These are phyloP conservation scores for Vitis hybrid DNA, from an alignment of 177 flowering plant genomes.

Conservation along the genomic window DNA sequence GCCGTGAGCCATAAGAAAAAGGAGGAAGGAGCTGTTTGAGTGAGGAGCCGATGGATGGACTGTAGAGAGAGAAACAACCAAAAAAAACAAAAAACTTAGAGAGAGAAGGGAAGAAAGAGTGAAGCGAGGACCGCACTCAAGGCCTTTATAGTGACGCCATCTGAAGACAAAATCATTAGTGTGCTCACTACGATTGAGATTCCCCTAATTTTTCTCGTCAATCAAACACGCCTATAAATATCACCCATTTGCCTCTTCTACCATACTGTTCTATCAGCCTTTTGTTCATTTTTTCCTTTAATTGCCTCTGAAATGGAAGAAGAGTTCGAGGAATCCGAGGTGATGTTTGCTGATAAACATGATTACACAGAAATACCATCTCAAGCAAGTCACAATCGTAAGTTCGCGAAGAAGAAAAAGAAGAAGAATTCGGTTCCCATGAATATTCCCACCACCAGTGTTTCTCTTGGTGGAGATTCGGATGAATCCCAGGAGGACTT, in stretches of 20 bases:
- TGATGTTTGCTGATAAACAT: constrained; percentile 31
- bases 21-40: constrained; percentile 7
- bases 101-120: neutral
- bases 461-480: constrained; percentile 1
- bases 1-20: constrained; percentile 23
- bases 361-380: neutral
- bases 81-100: neutral
- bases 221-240: neutral
- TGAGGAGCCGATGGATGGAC: constrained; percentile 10
- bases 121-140: constrained; percentile 23
- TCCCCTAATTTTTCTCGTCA: neutral
- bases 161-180: constrained; percentile 12
- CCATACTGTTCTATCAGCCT: neutral
- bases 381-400: neutral
- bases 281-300: too few species aligned
- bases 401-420: constrained; percentile 20
- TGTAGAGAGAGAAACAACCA: neutral
- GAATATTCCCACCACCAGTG: constrained; percentile 34
- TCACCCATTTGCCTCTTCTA: neutral
- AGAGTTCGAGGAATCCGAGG: constrained; percentile 58
- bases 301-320: constrained; percentile 32
- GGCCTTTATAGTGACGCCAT: constrained; percentile 21
- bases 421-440: constrained; percentile 27
- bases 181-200: constrained; percentile 18
- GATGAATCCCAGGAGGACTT: constrained; percentile 19